phyloP scores from a whole-genome alignment of 176 grass and related monocot species.

The Bolboschoenus planiculmis region DNA sequence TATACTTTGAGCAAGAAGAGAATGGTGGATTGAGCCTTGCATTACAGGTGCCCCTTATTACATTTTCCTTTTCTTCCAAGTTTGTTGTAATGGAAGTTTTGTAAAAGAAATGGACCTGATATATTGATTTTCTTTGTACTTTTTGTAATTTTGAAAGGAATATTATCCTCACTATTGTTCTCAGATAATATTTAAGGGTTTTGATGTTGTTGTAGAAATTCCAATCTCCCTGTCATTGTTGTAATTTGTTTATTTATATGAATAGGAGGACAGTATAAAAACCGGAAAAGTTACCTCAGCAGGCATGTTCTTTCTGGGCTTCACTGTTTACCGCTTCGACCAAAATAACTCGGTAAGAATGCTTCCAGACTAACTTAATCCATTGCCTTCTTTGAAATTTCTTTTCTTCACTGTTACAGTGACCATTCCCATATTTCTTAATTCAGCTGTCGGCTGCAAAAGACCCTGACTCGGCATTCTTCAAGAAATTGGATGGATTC shows the following conservation, averaged over 20 bases:
- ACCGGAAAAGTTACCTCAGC: constrained; percentile 67
- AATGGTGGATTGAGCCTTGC: constrained; percentile 87
- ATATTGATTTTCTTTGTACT: not conserved
- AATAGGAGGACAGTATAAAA: constrained; percentile 81
- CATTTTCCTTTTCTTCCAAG: constrained; percentile 8
- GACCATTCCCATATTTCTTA: constrained; percentile 22
- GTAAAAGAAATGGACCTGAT: not conserved
- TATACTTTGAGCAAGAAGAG: constrained; percentile 98
- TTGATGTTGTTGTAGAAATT: not conserved
- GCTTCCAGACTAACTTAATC: not conserved
- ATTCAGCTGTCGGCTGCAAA: constrained; percentile 59
- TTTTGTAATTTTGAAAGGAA: not conserved
- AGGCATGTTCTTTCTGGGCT: constrained; percentile 91
- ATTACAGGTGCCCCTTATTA: constrained; percentile 53
- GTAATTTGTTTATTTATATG: constrained; percentile 11
- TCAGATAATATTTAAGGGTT: constrained; percentile 17
- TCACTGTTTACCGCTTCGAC: constrained; percentile 86
- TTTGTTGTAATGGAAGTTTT: not conserved
- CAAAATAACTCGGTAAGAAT: constrained; percentile 57
- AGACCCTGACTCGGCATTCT: constrained; percentile 85
- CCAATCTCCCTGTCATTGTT: constrained; percentile 14
- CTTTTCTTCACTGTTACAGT: not conserved
- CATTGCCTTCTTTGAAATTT: constrained; percentile 3
- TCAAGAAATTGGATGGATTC: constrained; percentile 96
- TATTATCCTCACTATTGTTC: not conserved